Conservation (phyloP, 23 red algal genomes). For the Gracilaria gracilis region DNA sequence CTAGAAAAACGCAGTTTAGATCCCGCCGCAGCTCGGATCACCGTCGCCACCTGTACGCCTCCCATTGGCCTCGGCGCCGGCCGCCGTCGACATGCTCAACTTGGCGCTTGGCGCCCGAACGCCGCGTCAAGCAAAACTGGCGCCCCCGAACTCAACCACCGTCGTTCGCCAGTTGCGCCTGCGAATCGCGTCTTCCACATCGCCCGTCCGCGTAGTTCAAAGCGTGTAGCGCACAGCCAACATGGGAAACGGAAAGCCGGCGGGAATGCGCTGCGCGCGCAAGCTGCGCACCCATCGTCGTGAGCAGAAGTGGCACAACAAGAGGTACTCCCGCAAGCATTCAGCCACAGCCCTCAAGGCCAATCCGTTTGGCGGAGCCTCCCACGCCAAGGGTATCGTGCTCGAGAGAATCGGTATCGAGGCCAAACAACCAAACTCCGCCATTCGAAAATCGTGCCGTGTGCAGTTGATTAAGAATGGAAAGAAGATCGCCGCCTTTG, state of each 20-base stretch:
- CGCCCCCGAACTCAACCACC: not conserved
- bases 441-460: slow-evolving; percentile 97
- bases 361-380: slow-evolving; percentile 96
- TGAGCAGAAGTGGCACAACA: slow-evolving; percentile 95
- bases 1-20: not conserved
- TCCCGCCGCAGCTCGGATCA: not conserved
- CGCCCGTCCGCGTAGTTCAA: not conserved
- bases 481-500: slow-evolving; percentile 99
- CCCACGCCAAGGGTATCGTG: slow-evolving; percentile 99
- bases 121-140: not conserved
- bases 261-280: slow-evolving; percentile 91
- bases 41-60: not conserved
- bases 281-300: slow-evolving; percentile 95
- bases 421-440: slow-evolving; percentile 99
- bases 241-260: slow-evolving; percentile 84
- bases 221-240: not conserved
- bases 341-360: slow-evolving; percentile 94
- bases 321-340: slow-evolving; percentile 92
- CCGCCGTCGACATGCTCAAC: slow-evolving; percentile 11
- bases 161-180: too few relatives aligned
- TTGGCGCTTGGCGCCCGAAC: too few relatives aligned
- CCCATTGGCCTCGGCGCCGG: not conserved
- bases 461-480: slow-evolving; percentile 99
- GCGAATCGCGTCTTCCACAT: not conserved
- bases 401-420: slow-evolving; percentile 98